A percentile compares a stretch with the other conserved stretches of the same genome.
Evolutionary conservation across 345 rosid species (phyloP).

Genomic region (Citrus sinensis): DVS_A1.0 CM039165.1:37476501-37477000

Average conservation of each 20-base stretch:
- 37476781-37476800: neutral
- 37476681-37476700: neutral
- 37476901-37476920: conserved; percentile 77
- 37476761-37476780: neutral
- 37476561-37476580: conserved; percentile 16
- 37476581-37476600: conserved; percentile 23
- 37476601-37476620: conserved; percentile 75
- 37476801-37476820: neutral
- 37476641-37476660: neutral
- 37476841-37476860: conserved; percentile 97
- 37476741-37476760: neutral
- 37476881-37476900: conserved; percentile 80
- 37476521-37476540: neutral
- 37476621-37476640: conserved; percentile 2
- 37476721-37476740: neutral
- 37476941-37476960: conserved; percentile 66
- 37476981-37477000: conserved; percentile 24
- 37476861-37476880: conserved; percentile 93
- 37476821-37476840: conserved; percentile 98
- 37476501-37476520: neutral
- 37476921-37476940: conserved; percentile 75
- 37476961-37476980: conserved; percentile 85
- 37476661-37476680: neutral
- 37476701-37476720: neutral
- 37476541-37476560: neutral